Percentiles rank a stretch among this genome's conserved stretches.
These are phyloP conservation scores for Suillus sp. DNA, from an alignment of 768 basidiomycete genomes.

Conservation along the genomic window DNA sequence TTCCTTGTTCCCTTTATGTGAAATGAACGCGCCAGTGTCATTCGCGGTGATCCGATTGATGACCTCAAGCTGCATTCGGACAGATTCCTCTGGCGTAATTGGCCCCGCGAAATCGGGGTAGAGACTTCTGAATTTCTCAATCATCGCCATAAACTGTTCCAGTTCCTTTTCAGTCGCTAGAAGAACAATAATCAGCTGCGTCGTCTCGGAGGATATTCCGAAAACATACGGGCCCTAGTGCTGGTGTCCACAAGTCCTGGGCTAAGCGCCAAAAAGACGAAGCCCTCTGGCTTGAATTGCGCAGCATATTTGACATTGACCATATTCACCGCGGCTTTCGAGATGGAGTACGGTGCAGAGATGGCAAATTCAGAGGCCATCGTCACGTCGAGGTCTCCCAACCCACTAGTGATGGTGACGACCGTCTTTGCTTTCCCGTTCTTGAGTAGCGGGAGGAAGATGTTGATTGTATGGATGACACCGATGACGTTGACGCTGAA, in stretches of 20 bases:
- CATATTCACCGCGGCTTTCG: conserved; percentile 42
- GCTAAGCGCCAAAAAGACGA: conserved; percentile 39
- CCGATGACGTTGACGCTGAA: conserved; percentile 40
- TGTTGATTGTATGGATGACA: conserved; percentile 37
- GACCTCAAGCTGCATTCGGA: conserved; percentile 21
- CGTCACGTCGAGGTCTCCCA: conserved; percentile 32
- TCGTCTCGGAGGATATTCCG: not conserved
- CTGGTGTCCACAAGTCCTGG: conserved; percentile 38
- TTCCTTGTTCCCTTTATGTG: conserved; percentile 27
- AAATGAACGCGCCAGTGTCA: conserved; percentile 25
- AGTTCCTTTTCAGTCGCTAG: conserved; percentile 16
- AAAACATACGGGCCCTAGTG: conserved; percentile 8
- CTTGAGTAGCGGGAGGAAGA: conserved; percentile 42
- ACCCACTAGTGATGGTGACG: conserved; percentile 28
- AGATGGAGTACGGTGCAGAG: conserved; percentile 33
- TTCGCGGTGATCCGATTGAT: conserved; percentile 16
- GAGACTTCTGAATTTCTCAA: conserved; percentile 13
- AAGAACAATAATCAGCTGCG: not conserved
- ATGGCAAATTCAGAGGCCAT: conserved; percentile 16
- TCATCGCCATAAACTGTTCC: conserved; percentile 14
- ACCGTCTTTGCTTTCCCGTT: conserved; percentile 38
- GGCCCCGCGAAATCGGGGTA: conserved; percentile 23
- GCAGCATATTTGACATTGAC: conserved; percentile 40
- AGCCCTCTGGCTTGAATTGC: conserved; percentile 33
- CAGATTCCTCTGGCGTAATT: conserved; percentile 20